A percentile compares a stretch with the other conserved stretches of the same genome.
These are phyloP conservation scores for Drechslera avenae DNA, from an alignment of 2,329 filamentous ascomycete species.

Conservation along the genomic window DNA sequence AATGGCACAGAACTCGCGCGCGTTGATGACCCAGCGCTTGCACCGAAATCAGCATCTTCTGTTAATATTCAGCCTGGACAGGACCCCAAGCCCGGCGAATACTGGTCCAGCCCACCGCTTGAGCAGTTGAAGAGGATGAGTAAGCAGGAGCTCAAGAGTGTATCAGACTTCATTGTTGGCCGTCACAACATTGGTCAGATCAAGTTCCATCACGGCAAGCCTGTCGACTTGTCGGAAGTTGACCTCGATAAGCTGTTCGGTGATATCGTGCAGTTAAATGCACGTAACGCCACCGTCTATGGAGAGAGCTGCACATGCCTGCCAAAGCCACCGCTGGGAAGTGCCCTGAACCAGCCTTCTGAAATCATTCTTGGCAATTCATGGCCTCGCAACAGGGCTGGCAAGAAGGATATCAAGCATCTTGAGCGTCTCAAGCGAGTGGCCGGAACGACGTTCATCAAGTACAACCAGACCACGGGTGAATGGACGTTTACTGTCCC, in stretches of 20 bases:
- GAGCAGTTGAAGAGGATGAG: slow-evolving; percentile 80
- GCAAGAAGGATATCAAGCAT: slow-evolving; percentile 78
- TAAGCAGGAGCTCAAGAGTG: slow-evolving; percentile 74
- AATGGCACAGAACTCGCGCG: slow-evolving; percentile 77
- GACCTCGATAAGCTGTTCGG: slow-evolving; percentile 80
- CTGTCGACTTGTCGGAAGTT: slow-evolving; percentile 79
- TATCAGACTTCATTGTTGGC: slow-evolving; percentile 79
- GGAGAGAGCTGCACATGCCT: slow-evolving; percentile 51
- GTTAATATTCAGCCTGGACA: slow-evolving; percentile 34
- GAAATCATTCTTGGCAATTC: slow-evolving; percentile 89
- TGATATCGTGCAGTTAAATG: slow-evolving; percentile 74
- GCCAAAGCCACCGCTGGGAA: slow-evolving; percentile 82
- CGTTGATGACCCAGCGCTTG: slow-evolving; percentile 69
- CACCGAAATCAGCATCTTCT: slow-evolving; percentile 43
- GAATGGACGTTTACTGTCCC: slow-evolving; percentile 93
- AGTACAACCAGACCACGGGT: slow-evolving; percentile 78
- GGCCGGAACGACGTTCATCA: slow-evolving; percentile 77
- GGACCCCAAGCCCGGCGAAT: slow-evolving; percentile 70
- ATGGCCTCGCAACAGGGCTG: slow-evolving; percentile 77
- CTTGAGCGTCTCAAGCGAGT: slow-evolving; percentile 80
- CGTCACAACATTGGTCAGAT: slow-evolving; percentile 81
- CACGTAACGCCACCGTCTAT: slow-evolving; percentile 88
- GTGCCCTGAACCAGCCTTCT: slow-evolving; percentile 89
- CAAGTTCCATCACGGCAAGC: slow-evolving; percentile 64
- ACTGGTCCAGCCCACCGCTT: slow-evolving; percentile 82